Conservation (phyloP, 176 grass and related monocot species). For the Carex cristatella region DNA sequence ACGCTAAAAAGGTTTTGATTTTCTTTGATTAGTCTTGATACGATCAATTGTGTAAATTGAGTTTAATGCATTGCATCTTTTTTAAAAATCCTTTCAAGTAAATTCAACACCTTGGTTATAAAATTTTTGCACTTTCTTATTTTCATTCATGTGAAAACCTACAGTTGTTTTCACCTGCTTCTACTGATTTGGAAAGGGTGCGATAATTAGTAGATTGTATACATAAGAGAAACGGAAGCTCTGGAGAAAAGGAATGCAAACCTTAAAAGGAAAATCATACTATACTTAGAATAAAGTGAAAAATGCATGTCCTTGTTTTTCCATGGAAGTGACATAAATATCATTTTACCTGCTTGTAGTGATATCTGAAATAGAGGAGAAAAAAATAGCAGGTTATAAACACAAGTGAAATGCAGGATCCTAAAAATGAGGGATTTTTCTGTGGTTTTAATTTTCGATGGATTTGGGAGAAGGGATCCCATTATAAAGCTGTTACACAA, state of each 20-base stretch:
- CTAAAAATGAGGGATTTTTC: not conserved
- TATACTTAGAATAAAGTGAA: not conserved
- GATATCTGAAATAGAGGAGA: not conserved
- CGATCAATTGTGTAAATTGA: not conserved
- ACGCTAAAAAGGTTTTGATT: constrained; percentile 51
- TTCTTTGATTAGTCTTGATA: not conserved
- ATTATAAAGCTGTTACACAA: not conserved
- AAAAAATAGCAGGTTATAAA: not conserved
- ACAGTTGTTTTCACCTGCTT: not conserved
- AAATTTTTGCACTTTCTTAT: not conserved
- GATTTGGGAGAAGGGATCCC: not conserved
- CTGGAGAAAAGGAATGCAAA: not conserved
- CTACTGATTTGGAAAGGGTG: not conserved
- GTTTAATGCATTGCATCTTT: not conserved
- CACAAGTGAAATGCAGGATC: not conserved
- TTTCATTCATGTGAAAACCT: not conserved
- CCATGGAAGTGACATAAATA: not conserved
- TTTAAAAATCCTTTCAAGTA: not conserved
- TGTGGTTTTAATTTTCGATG: too few relatives aligned
- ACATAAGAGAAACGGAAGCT: not conserved
- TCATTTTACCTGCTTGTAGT: not conserved
- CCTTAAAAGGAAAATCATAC: not conserved
- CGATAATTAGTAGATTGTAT: not conserved
- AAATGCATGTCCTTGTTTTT: not conserved
- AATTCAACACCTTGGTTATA: not conserved